Percentiles rank a stretch among this genome's conserved stretches.
Conservation (phyloP, 169 alveolate species). For the Babesia bovis region DNA sequence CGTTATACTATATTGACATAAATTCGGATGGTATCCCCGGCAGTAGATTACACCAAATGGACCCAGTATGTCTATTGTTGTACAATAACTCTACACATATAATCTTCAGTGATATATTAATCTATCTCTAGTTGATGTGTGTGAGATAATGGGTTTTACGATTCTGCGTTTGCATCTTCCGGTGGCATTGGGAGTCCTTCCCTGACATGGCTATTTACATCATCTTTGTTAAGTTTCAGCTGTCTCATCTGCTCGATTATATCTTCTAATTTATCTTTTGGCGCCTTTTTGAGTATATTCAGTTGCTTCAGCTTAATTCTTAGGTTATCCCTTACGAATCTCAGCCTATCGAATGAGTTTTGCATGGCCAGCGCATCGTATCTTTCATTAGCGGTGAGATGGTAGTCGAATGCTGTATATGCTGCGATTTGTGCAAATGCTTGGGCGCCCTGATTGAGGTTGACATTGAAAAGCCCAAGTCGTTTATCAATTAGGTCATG, state of each 20-base stretch:
- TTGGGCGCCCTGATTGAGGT: slow-evolving; percentile 69
- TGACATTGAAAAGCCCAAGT: slow-evolving; percentile 69
- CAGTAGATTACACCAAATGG: too few relatives aligned
- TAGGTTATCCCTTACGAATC: slow-evolving; percentile 73
- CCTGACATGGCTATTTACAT: too few relatives aligned
- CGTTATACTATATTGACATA: too few relatives aligned
- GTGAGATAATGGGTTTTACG: too few relatives aligned
- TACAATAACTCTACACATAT: too few relatives aligned
- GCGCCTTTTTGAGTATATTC: slow-evolving; percentile 76
- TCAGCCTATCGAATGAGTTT: slow-evolving; percentile 74
- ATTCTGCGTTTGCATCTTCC: too few relatives aligned
- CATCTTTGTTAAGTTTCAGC: slow-evolving; percentile 54
- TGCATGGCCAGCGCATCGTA: slow-evolving; percentile 78
- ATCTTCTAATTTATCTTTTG: slow-evolving; percentile 74
- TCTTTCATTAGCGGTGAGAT: slow-evolving; percentile 74
- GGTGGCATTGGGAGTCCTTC: too few relatives aligned
- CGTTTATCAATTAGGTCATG: slow-evolving; percentile 74
- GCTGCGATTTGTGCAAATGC: slow-evolving; percentile 80
- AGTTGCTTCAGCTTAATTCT: slow-evolving; percentile 74
- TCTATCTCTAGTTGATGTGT: too few relatives aligned
- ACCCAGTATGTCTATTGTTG: too few relatives aligned
- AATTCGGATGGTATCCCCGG: too few relatives aligned
- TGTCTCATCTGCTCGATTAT: slow-evolving; percentile 69
- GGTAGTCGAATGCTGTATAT: slow-evolving; percentile 78
- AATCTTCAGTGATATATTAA: too few relatives aligned